phyloP scores from a whole-genome alignment of 345 rosid genomes.

The Camelina neglecta region DNA sequence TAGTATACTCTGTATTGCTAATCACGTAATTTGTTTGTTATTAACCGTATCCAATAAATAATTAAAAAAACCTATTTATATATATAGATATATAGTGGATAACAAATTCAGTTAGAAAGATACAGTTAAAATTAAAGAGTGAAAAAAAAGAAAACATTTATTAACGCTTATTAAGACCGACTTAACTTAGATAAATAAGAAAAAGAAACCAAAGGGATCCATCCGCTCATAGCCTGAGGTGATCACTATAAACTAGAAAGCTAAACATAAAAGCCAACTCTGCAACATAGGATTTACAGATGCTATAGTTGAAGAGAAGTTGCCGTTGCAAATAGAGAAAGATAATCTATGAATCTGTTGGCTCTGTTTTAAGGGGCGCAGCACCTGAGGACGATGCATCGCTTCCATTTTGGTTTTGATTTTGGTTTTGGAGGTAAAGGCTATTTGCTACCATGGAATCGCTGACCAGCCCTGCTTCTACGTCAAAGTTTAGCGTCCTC shows the following conservation, averaged over 20 bases:
- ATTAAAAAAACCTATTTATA: not conserved
- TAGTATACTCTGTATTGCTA: not conserved
- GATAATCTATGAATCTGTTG: constrained; percentile 29
- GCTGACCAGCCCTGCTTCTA: constrained; percentile 88
- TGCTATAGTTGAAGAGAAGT: constrained; percentile 16
- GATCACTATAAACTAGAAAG: constrained; percentile 43
- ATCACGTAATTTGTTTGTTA: not conserved
- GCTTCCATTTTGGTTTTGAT: constrained; percentile 36
- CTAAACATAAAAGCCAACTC: constrained; percentile 36
- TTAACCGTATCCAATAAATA: not conserved
- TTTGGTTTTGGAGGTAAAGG: constrained; percentile 67
- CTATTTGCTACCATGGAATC: constrained; percentile 94
- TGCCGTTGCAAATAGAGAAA: not conserved
- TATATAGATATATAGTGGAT: not conserved
- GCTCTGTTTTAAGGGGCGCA: constrained; percentile 45
- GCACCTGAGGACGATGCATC: constrained; percentile 40
- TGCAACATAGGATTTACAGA: constrained; percentile 36
- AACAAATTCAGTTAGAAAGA: not conserved
- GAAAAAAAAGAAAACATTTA: constrained; percentile 17
- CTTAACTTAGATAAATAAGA: not conserved
- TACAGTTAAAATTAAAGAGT: not conserved
- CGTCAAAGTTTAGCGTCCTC: constrained; percentile 77
- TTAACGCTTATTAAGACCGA: constrained; percentile 12
- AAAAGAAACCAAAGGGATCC: constrained; percentile 17
- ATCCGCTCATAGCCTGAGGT: constrained; percentile 36